These are phyloP conservation scores for Periconia macrospinosa DNA, from an alignment of 2,329 filamentous ascomycete species.

Conservation along the genomic window DNA sequence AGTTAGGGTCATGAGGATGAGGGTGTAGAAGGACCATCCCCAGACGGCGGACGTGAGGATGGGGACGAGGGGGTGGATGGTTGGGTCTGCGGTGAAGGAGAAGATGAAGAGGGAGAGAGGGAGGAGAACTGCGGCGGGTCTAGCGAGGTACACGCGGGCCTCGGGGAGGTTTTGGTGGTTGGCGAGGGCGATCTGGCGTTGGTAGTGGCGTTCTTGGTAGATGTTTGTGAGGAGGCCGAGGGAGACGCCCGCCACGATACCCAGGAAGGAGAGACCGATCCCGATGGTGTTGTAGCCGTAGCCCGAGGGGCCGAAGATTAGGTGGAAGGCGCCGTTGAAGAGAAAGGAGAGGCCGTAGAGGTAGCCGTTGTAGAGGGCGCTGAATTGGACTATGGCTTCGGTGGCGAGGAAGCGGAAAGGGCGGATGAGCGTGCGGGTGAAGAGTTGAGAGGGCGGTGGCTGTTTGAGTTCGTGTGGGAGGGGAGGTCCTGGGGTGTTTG, in stretches of 20 bases:
- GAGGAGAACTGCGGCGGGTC: conserved; percentile 44
- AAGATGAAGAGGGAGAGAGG: conserved; percentile 40
- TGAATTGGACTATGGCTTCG: conserved; percentile 53
- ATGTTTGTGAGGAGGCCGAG: conserved; percentile 49
- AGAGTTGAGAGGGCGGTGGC: conserved; percentile 42
- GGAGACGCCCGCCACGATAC: conserved; percentile 46
- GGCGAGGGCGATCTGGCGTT: conserved; percentile 34
- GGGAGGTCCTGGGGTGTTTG: conserved; percentile 28
- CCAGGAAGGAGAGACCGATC: conserved; percentile 47
- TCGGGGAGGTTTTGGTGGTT: conserved; percentile 45
- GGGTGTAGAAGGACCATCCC: conserved; percentile 54
- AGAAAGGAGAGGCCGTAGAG: conserved; percentile 54
- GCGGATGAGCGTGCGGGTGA: conserved; percentile 47
- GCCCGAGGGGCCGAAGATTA: conserved; percentile 52
- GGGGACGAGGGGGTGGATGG: conserved; percentile 46
- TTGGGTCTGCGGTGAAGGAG: conserved; percentile 35
- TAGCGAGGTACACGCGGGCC: conserved; percentile 46
- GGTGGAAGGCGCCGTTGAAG: conserved; percentile 53
- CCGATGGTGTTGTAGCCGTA: conserved; percentile 46
- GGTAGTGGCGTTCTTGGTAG: conserved; percentile 50
- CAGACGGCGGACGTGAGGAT: conserved; percentile 54
- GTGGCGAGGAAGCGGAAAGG: conserved; percentile 52
- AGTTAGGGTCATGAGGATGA: conserved; percentile 54
- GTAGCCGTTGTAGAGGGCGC: conserved; percentile 54
- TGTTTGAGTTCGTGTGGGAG: conserved; percentile 46